Conservation (phyloP, 2,329 filamentous ascomycete genomes). For the Aspergillus candidus region DNA sequence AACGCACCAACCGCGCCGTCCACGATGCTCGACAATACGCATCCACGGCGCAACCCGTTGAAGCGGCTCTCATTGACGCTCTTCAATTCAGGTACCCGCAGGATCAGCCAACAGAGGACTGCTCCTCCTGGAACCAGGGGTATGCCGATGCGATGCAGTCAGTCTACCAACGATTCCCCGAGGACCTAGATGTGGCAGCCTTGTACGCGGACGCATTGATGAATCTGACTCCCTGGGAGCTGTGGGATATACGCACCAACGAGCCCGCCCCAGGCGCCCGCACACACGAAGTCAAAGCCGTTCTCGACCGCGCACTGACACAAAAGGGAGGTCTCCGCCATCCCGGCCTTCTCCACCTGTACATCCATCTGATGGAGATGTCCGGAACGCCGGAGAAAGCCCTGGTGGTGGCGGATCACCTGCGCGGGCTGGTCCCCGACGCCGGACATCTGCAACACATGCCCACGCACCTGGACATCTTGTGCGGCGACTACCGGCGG, state of each 20-base stretch:
- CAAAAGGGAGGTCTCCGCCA: slow-evolving; percentile 50
- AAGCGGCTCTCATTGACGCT: slow-evolving; percentile 59
- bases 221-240: slow-evolving; percentile 59
- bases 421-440: slow-evolving; percentile 62
- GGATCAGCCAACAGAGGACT: slow-evolving; percentile 44
- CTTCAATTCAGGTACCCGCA: slow-evolving; percentile 57
- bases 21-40: slow-evolving; percentile 39
- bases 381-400: slow-evolving; percentile 60
- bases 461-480: slow-evolving; percentile 69
- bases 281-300: slow-evolving; percentile 52
- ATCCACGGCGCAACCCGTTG: slow-evolving; percentile 43
- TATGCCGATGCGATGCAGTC: slow-evolving; percentile 58
- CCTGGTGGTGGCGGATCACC: slow-evolving; percentile 53
- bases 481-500: slow-evolving; percentile 63
- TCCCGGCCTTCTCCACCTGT: slow-evolving; percentile 66
- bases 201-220: slow-evolving; percentile 61
- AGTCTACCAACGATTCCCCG: slow-evolving; percentile 48
- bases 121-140: slow-evolving; percentile 49
- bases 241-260: slow-evolving; percentile 58
- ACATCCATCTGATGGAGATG: slow-evolving; percentile 76
- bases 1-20: slow-evolving; percentile 43
- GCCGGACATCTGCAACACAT: slow-evolving; percentile 68
- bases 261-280: slow-evolving; percentile 49
- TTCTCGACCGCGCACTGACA: slow-evolving; percentile 55
- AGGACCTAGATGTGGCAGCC: slow-evolving; percentile 58